Base-by-base conservation (phyloP, 495 filamentous ascomycete species). In the Thozetella sp. region DNA sequence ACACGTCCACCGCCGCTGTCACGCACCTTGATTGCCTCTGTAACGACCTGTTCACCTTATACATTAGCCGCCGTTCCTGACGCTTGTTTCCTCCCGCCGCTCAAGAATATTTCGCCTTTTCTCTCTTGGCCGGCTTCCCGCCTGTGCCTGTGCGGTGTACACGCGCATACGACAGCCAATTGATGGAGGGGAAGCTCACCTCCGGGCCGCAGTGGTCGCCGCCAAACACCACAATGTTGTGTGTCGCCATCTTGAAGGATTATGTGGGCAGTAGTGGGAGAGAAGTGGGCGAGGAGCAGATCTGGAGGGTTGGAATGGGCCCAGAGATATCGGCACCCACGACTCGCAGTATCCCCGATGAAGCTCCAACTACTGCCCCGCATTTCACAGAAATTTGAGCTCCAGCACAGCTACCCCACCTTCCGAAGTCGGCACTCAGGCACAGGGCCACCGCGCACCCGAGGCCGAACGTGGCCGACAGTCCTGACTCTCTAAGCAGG, bases 181-280 rank as follows among this genome's bases (percentile, higher is more conserved):
- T 37, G 30, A 37, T 15, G 6, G 6, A 6, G 15, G 30, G 30
- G 30, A 26, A 55, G 67, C 82, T 61, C 72, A 95, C 95, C 88
- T 99, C 95, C 13, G 95, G 95, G 72, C 95, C 95, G 67, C 90
- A 93, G 76, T 97, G 92, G 76, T 99, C 95, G 70, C 95, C 95
- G 66, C 76, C 87, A 70, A 93, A 92, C 50, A 93, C 90, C 23
- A 85, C 82, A 65, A 85, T 85, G 53, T 84, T 84, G 60, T 83
- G 76, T 53, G 73, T 75, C 54, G 80, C 64, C 82, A 85, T 85
- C 50, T 58, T 55, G 13, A 15, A 45, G 37, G 24, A 56, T 56
- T 23, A 51, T 52, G 17, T 22, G 51, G 22, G 22, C 37, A n/a
- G n/a, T n/a, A n/a, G n/a, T 55, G n/a, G 27, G 23, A 19, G 20